phyloP scores from a whole-genome alignment of 1,284 basidiomycete genomes.

The Rhodotorula mucilaginosa region DNA sequence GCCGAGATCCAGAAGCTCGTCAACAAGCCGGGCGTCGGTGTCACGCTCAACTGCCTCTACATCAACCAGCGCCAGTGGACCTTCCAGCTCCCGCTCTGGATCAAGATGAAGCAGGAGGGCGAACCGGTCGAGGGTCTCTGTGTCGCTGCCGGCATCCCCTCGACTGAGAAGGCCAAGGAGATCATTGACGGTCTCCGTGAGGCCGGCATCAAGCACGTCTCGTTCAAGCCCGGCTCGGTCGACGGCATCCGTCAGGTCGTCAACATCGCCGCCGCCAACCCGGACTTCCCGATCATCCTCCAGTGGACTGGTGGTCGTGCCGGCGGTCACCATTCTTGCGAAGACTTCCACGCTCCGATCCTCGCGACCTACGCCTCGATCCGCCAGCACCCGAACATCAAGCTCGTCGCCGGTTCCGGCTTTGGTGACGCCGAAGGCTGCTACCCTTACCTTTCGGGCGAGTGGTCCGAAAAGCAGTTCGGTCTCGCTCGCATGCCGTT shows the following conservation, averaged over 20 bases:
- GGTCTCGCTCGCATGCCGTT: constrained; percentile 96
- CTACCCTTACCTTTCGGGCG: constrained; percentile 95
- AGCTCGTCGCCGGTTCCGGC: constrained; percentile 91
- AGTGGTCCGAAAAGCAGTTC: constrained; percentile 82
- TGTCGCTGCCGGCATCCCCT: constrained; percentile 92
- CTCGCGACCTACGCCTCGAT: constrained; percentile 86
- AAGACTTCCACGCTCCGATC: constrained; percentile 98
- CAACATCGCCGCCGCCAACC: constrained; percentile 90
- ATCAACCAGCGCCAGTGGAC: constrained; percentile 97
- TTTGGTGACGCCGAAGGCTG: constrained; percentile 94
- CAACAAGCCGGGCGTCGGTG: constrained; percentile 73
- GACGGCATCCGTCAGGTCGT: constrained; percentile 96
- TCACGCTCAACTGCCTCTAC: constrained; percentile 93
- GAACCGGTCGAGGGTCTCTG: constrained; percentile 96
- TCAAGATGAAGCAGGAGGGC: constrained; percentile 93
- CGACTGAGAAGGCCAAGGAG: constrained; percentile 87
- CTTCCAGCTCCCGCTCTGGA: constrained; percentile 97
- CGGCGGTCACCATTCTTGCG: constrained; percentile 97
- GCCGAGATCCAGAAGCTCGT: constrained; percentile 80
- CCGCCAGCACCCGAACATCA: constrained; percentile 82
- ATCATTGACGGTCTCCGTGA: constrained; percentile 74
- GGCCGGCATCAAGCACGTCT: constrained; percentile 81
- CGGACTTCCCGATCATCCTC: constrained; percentile 95
- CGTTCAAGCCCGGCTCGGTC: constrained; percentile 96
- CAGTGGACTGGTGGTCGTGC: constrained; percentile 99